A percentile compares a stretch with the other conserved stretches of the same genome.
Conservation (phyloP, 2,329 filamentous ascomycete species). For the Westerdykella ornata region DNA sequence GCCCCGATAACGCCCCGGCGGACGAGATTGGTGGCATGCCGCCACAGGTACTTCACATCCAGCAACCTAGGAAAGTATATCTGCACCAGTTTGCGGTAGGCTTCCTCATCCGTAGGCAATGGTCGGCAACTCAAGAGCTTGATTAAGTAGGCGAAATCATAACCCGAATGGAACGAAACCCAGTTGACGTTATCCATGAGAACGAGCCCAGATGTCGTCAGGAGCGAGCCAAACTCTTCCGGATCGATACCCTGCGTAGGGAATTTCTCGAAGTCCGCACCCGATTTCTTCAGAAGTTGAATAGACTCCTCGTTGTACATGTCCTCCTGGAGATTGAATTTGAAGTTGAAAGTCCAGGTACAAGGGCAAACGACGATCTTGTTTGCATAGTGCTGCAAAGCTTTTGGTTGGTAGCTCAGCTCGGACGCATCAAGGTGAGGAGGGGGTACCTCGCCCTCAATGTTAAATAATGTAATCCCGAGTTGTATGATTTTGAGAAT, state of each 20-base stretch:
- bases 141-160: conserved; percentile 95
- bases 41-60: conserved; percentile 97
- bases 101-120: conserved; percentile 79
- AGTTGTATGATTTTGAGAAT: conserved; percentile 97
- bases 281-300: conserved; percentile 78
- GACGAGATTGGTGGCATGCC: conserved; percentile 66
- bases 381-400: conserved; percentile 46
- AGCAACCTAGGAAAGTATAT: conserved; percentile 90
- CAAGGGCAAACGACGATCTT: conserved; percentile 64
- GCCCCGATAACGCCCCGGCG: conserved; percentile 41
- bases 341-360: conserved; percentile 99
- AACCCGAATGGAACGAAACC: conserved; percentile 96
- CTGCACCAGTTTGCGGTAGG: conserved; percentile 83
- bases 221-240: conserved; percentile 75
- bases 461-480: conserved; percentile 86
- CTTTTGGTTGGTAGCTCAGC: conserved; percentile 39
- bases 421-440: conserved; percentile 52
- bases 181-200: conserved; percentile 84
- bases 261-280: conserved; percentile 83
- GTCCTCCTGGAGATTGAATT: conserved; percentile 87
- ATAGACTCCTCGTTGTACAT: conserved; percentile 98
- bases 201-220: conserved; percentile 88
- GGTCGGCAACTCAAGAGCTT: conserved; percentile 82
- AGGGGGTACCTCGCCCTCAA: conserved; percentile 80
- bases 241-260: conserved; percentile 88